These are phyloP conservation scores for Entonaema liquescens DNA, from an alignment of 495 filamentous ascomycete species.

Conservation along the genomic window DNA sequence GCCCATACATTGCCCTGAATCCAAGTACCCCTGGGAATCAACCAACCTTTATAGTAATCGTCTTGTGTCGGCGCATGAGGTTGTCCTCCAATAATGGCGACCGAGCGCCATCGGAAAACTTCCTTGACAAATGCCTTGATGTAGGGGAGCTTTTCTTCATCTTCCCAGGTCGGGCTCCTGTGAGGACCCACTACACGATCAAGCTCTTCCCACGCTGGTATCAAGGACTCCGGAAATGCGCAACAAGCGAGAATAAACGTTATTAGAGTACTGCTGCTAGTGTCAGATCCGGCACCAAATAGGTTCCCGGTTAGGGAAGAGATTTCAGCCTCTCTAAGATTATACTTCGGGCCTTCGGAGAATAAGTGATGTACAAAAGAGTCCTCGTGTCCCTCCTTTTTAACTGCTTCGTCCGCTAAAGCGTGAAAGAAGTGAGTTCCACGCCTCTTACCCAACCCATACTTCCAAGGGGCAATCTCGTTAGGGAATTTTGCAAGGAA, in stretches of 20 bases:
- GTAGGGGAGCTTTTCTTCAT: slow-evolving; percentile 67
- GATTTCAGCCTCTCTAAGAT: slow-evolving; percentile 63
- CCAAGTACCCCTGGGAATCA: slow-evolving; percentile 63
- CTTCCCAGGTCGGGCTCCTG: slow-evolving; percentile 65
- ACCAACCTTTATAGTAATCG: slow-evolving; percentile 64
- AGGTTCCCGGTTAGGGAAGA: slow-evolving; percentile 67
- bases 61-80: slow-evolving; percentile 69
- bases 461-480: slow-evolving; percentile 67
- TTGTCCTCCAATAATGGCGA: slow-evolving; percentile 69
- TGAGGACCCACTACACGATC: slow-evolving; percentile 64
- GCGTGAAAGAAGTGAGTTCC: slow-evolving; percentile 64
- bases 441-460: slow-evolving; percentile 61
- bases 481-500: slow-evolving; percentile 64
- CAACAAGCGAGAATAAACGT: slow-evolving; percentile 70
- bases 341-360: slow-evolving; percentile 57
- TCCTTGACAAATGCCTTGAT: slow-evolving; percentile 69
- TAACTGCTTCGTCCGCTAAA: slow-evolving; percentile 64
- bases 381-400: slow-evolving; percentile 48
- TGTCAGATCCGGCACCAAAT: slow-evolving; percentile 73
- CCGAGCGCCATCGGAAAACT: slow-evolving; percentile 69
- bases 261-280: slow-evolving; percentile 69
- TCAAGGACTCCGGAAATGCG: slow-evolving; percentile 60
- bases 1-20: slow-evolving; percentile 72
- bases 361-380: slow-evolving; percentile 53
- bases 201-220: slow-evolving; percentile 62